Evolutionary conservation across 192 early-diverging fungal genomes (phyloP), one percentile per base, ranked within the genome.

Genomic region (Chytriomyces confervae): DNA sequence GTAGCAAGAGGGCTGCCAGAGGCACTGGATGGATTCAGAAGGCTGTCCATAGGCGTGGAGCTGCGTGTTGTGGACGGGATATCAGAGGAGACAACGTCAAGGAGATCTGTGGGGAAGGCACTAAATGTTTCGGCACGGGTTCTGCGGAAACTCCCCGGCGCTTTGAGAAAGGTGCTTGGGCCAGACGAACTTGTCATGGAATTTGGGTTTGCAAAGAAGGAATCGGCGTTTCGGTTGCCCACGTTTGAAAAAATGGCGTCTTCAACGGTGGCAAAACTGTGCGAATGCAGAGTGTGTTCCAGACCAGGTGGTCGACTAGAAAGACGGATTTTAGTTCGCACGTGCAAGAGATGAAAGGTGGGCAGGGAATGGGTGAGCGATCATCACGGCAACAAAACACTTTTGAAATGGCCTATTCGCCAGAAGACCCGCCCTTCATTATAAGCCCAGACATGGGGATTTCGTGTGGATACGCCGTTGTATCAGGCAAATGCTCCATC

Each of bases 41-140:
- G 53, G 16, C 16, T 20, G 20, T 57, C 53, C 13, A 57, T 13
- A 57, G 53, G 53, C 20, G 61, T 57, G 13, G 50, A n/a, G 29
- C 61, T 48, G 9, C 68, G 7, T 51, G 68, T 27, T 3, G 76
- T 8, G 11, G 20, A 11, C 8, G 23, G n/a, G 5, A 74, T 63
- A 13, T 46, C 63, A n/a, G 62, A 27, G 10, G 44, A 62, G 18
- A 76, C 72, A 48, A 76, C 80, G 6, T 76, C 72, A 9, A 84
- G 44, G n/a, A 84, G 64, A 47, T 79, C 84, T 45, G 84, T 77
- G 16, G 84, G 81, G 72, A 86, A 86, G 18, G 81, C 81, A 6
- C 76, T 78, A 50, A 86, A 86, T 10, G 85, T 86, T 61, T 86
- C 85, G 5, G 85, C 85, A 7, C 85, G 36, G 6, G 82, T 61